Conservation (phyloP, 2,329 filamentous ascomycete species). For the Scedosporium aurantiacum region DNA sequence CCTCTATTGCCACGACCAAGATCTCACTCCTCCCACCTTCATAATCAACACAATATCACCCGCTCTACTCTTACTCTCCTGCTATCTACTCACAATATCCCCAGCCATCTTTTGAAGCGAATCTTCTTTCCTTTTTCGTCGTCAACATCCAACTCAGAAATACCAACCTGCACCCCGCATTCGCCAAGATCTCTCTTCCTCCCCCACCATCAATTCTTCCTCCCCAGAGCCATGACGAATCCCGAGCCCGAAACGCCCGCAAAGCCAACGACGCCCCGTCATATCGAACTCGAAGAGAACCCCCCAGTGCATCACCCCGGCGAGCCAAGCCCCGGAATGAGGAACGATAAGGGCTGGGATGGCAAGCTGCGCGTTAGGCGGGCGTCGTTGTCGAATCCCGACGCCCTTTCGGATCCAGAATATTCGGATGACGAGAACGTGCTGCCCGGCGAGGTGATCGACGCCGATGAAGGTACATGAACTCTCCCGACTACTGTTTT, state of each 20-base stretch:
- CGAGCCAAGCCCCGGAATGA: slow-evolving; percentile 35
- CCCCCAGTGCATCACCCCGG: slow-evolving; percentile 15
- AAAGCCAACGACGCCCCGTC: slow-evolving; percentile 12
- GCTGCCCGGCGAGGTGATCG: slow-evolving; percentile 61
- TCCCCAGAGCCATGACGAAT: not conserved
- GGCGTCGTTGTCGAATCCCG: slow-evolving; percentile 55
- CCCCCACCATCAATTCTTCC: not conserved
- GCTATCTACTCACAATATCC: no score
- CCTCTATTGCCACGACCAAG: no score
- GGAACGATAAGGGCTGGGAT: slow-evolving; percentile 66
- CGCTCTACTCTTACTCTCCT: no score
- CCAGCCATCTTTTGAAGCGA: no score
- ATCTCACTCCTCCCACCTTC: no score
- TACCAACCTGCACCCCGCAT: not conserved
- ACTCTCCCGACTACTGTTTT: not conserved
- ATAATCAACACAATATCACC: no score
- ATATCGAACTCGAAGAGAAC: slow-evolving; percentile 39
- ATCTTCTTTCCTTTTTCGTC: no score
- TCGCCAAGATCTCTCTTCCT: not conserved
- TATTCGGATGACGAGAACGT: slow-evolving; percentile 65
- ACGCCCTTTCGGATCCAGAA: slow-evolving; percentile 74
- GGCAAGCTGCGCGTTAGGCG: slow-evolving; percentile 69
- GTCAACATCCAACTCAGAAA: not conserved
- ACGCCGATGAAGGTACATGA: slow-evolving; percentile 63
- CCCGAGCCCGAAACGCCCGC: not conserved